Conservation (phyloP, 208 protist species). For the Wallacemonas sp. region DNA sequence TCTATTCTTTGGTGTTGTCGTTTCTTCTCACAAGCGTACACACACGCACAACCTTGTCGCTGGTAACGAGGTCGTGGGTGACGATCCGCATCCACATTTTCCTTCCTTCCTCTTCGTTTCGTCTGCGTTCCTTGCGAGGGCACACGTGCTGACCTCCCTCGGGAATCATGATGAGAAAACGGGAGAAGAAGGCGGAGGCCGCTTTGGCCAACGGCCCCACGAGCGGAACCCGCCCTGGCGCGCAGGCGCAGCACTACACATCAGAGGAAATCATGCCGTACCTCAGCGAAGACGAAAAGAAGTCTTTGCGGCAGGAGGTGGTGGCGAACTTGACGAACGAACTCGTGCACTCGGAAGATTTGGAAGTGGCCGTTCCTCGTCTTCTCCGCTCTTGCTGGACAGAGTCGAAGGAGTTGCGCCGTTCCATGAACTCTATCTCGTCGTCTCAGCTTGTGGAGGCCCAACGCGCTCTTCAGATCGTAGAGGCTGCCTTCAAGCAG, state of each 20-base stretch:
- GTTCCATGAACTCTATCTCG: conserved; percentile 75
- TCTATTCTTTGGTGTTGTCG: too few relatives aligned
- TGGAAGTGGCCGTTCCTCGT: conserved; percentile 74
- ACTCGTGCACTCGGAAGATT: conserved; percentile 59
- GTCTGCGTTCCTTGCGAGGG: too few relatives aligned
- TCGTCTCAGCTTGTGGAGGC: conserved; percentile 79
- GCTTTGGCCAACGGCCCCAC: conserved; percentile 8
- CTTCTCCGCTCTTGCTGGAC: conserved; percentile 67
- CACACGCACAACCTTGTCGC: too few relatives aligned
- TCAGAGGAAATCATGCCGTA: conserved; percentile 65
- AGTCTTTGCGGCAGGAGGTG: conserved; percentile 58
- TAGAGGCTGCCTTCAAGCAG: conserved; percentile 55
- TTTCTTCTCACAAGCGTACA: too few relatives aligned
- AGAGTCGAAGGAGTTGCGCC: conserved; percentile 76
- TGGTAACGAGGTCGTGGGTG: too few relatives aligned
- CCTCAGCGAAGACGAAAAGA: conserved; percentile 58
- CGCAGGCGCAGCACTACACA: conserved; percentile 43
- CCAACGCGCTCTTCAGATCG: conserved; percentile 69
- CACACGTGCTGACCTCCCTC: too few relatives aligned
- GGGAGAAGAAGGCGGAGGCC: conserved; percentile 14
- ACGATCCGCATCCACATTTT: too few relatives aligned
- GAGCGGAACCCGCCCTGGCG: background rate
- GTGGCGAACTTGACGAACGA: conserved; percentile 75
- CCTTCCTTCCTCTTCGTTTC: too few relatives aligned
- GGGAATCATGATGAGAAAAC: conserved; percentile 13